phyloP scores from a whole-genome alignment of 306 rosid species.

The Lotus japonicus region DNA sequence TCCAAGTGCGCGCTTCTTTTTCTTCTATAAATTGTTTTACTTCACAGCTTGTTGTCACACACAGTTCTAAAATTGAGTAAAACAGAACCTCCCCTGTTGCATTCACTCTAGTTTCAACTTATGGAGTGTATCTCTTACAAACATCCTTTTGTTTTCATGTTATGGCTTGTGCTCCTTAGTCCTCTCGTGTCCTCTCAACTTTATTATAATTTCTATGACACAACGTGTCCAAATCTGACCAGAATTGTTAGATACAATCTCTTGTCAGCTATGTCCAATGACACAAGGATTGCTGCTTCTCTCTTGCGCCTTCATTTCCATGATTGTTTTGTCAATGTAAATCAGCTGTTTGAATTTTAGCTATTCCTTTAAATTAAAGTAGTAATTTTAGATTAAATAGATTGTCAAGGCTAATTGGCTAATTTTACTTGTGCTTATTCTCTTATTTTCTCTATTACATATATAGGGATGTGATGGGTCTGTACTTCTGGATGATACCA shows the following conservation, averaged over 20 bases:
- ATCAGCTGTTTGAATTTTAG: neutral
- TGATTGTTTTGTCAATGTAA: conserved; percentile 77
- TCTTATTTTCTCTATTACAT: neutral
- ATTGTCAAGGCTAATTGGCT: neutral
- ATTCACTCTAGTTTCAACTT: neutral
- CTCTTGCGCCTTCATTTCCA: conserved; percentile 95
- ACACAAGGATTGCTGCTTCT: conserved; percentile 83
- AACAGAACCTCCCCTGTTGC: neutral
- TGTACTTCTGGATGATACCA: conserved; percentile 65
- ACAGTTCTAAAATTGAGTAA: conserved; percentile 2
- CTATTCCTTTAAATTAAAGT: neutral
- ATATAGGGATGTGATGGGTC: conserved; percentile 85
- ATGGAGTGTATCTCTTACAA: conserved; percentile 33
- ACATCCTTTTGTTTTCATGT: conserved; percentile 24
- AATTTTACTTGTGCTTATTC: neutral
- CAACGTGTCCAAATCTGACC: conserved; percentile 56
- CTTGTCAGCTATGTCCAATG: conserved; percentile 61
- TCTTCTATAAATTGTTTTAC: conserved; percentile 30
- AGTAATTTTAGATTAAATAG: neutral
- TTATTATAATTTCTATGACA: conserved; percentile 55
- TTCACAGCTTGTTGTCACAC: conserved; percentile 14
- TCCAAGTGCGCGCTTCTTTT: neutral
- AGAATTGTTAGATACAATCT: conserved; percentile 50
- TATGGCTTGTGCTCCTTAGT: conserved; percentile 43
- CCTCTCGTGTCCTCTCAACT: conserved; percentile 58